These are phyloP conservation scores for Mortierella sp. DNA, from an alignment of 371 early-diverging fungal genomes.

Conservation along the genomic window DNA sequence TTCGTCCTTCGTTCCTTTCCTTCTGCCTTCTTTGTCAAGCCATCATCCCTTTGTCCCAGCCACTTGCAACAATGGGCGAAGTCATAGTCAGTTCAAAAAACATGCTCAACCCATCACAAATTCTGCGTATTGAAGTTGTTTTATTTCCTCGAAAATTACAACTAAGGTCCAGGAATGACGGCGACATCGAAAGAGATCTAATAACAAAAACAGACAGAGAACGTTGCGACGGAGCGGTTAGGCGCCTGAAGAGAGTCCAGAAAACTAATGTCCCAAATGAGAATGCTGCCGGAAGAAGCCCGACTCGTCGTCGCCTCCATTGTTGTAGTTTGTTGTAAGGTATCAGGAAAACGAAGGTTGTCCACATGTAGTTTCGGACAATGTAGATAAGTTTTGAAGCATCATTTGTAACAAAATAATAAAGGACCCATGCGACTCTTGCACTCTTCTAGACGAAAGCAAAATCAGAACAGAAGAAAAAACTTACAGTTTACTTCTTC, in stretches of 20 bases:
- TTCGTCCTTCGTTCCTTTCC: background rate
- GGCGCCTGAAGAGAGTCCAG: background rate
- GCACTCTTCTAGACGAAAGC: background rate
- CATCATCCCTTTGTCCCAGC: background rate
- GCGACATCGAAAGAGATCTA: slow-evolving; percentile 39
- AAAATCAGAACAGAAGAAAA: background rate
- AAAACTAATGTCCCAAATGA: background rate
- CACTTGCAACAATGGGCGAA: background rate
- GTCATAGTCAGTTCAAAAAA: background rate
- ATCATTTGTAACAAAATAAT: slow-evolving; percentile 39
- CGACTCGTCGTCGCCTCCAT: background rate
- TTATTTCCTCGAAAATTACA: slow-evolving; percentile 39
- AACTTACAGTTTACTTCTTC: slow-evolving; percentile 86
- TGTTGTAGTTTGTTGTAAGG: background rate
- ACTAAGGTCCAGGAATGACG: slow-evolving; percentile 43
- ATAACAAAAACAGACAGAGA: background rate
- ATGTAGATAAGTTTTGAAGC: slow-evolving; percentile 66
- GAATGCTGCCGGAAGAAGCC: background rate
- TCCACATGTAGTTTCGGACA: slow-evolving; percentile 57
- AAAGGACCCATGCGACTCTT: background rate
- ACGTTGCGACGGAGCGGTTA: background rate
- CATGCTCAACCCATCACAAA: background rate
- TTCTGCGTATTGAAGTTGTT: slow-evolving; percentile 31
- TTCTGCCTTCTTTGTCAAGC: background rate
- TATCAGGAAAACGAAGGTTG: slow-evolving; percentile 46